phyloP scores from a whole-genome alignment of 2,329 filamentous ascomycete species.

The Xylariaceae sp. region DNA sequence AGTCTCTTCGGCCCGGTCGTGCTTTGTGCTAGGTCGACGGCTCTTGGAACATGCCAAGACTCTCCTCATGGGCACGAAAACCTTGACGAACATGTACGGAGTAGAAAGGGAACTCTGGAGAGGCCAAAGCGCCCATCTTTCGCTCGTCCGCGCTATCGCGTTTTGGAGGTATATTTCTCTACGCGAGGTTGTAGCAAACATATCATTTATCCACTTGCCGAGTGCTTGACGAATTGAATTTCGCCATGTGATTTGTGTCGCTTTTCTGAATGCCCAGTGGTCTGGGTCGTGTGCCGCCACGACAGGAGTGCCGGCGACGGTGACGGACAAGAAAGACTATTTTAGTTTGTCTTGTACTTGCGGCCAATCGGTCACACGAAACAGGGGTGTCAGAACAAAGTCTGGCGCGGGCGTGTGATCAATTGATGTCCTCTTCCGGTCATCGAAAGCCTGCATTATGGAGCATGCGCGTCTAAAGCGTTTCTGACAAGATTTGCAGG shows the following conservation, averaged over 20 bases:
- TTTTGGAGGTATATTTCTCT: too few relatives aligned
- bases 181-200: too few relatives aligned
- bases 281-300: conserved; percentile 1
- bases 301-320: conserved; percentile 11
- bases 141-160: too few relatives aligned
- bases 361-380: conserved; percentile 29
- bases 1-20: conserved; percentile 12
- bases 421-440: conserved; percentile 16
- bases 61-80: neutral
- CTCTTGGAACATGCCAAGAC: conserved; percentile 4
- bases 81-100: conserved; percentile 1
- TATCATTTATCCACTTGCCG: too few relatives aligned
- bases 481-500: conserved; percentile 21
- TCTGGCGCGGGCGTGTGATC: conserved; percentile 34
- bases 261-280: neutral
- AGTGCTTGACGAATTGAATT: too few relatives aligned
- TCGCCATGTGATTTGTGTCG: neutral
- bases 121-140: too few relatives aligned
- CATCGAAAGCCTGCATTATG: too few relatives aligned
- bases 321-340: conserved; percentile 22
- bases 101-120: too few relatives aligned
- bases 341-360: conserved; percentile 22
- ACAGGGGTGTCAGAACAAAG: conserved; percentile 31
- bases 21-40: conserved; percentile 9
- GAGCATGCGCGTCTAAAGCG: conserved; percentile 32